Conservation (phyloP, 2,329 filamentous ascomycete genomes). For the Botryotinia globosa region DNA sequence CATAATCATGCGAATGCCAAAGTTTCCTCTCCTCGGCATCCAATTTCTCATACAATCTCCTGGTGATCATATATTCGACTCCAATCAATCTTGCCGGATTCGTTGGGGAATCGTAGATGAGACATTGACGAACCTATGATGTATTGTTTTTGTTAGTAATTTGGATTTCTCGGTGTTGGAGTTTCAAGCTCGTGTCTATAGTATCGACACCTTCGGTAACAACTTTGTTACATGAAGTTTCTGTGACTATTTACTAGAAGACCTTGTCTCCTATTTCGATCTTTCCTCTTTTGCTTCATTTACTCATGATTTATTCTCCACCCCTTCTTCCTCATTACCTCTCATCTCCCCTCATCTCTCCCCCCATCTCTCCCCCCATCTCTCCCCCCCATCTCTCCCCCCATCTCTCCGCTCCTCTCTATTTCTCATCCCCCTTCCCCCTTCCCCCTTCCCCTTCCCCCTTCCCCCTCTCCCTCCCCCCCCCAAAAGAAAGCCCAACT, state of each 20-base stretch:
- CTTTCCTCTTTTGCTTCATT: neutral
- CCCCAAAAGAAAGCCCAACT: slow-evolving; percentile 47
- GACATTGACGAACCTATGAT: slow-evolving; percentile 59
- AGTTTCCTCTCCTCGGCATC: slow-evolving; percentile 65
- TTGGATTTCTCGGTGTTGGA: neutral
- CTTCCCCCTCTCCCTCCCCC: slow-evolving; percentile 35
- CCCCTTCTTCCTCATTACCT: rapidly evolving
- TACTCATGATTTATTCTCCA: neutral
- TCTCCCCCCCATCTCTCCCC: rapidly evolving
- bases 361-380: slow-evolving; percentile 34
- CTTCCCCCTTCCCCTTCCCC: no score
- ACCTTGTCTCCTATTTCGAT: neutral
- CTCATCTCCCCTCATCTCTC: neutral
- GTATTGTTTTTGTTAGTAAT: neutral
- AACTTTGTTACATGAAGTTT: neutral
- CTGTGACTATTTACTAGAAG: neutral
- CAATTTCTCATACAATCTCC: slow-evolving; percentile 64
- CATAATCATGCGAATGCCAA: slow-evolving; percentile 66
- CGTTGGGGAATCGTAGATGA: slow-evolving; percentile 73
- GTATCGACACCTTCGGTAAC: neutral
- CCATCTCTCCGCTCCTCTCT: no score
- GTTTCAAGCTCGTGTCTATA: neutral
- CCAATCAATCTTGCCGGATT: slow-evolving; percentile 72
- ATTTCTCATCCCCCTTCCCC: no score
- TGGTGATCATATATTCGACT: slow-evolving; percentile 72